Conservation (phyloP, 1,284 basidiomycete species). For the Irpex sp. region DNA sequence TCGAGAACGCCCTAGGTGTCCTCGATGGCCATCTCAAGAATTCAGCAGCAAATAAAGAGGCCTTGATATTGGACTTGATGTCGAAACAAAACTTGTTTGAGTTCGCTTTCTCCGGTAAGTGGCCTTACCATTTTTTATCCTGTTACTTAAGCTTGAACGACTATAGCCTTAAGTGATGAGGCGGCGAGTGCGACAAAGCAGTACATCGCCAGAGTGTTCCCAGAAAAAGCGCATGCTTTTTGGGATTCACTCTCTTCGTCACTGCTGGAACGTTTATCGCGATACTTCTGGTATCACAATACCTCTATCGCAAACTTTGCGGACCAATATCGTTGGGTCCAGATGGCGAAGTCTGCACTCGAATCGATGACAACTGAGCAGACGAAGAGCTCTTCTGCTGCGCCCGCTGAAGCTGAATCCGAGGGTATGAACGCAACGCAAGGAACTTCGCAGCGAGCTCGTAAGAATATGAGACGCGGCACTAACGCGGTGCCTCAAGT, state of each 20-base stretch:
- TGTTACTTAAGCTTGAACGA: neutral
- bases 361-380: neutral
- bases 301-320: conserved; percentile 6
- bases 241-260: conserved; percentile 7
- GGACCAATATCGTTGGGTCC: conserved; percentile 14
- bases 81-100: conserved; percentile 18
- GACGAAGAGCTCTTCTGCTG: too few species aligned
- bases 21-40: conserved; percentile 21
- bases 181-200: neutral
- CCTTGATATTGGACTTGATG: conserved; percentile 11
- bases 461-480: too few species aligned
- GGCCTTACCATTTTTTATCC: neutral
- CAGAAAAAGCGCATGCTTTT: conserved; percentile 13
- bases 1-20: conserved; percentile 20
- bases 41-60: conserved; percentile 5
- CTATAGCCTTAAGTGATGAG: neutral
- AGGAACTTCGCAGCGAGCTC: too few species aligned
- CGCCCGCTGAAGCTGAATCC: too few species aligned
- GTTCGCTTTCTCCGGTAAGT: conserved; percentile 22
- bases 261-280: conserved; percentile 12
- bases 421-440: too few species aligned
- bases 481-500: too few species aligned
- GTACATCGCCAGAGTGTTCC: conserved; percentile 10
- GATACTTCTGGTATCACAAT: conserved; percentile 13
- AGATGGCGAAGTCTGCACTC: conserved; percentile 10